A percentile compares a stretch with the other conserved stretches of the same genome.
Evolutionary conservation across 78 protist species (phyloP).

Genomic region (Dictyostelium brefeldianum): DNA sequence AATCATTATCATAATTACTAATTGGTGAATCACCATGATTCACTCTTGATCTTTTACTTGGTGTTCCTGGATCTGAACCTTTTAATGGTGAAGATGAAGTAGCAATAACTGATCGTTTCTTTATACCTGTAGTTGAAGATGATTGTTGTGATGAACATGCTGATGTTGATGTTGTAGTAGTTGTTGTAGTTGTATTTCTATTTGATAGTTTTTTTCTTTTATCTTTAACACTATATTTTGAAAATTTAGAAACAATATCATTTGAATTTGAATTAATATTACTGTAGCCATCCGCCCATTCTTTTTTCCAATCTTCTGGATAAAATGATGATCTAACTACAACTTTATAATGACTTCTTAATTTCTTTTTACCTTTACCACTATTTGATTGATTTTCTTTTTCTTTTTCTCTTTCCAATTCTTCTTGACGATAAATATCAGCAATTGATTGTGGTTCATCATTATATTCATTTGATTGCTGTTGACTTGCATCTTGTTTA

Average conservation of each 20-base stretch:
- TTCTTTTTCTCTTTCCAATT: conserved; percentile 2
- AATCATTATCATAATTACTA: not conserved
- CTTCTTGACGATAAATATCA: not conserved
- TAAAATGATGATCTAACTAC: conserved; percentile 9
- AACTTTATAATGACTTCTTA: not conserved
- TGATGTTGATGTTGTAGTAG: not conserved
- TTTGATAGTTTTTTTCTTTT: not conserved
- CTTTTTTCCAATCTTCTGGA: conserved; percentile 41
- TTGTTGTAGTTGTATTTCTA: not conserved
- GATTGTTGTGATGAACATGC: too few relatives aligned
- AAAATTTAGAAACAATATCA: not conserved
- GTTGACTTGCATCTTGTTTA: not conserved
- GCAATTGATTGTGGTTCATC: not conserved
- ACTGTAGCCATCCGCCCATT: conserved; percentile 26
- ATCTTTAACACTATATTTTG: not conserved
- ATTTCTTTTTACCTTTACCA: not conserved
- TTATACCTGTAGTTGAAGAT: too few relatives aligned
- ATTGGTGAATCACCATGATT: not conserved
- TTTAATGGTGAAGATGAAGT: not conserved
- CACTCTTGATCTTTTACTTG: not conserved
- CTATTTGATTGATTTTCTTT: not conserved
- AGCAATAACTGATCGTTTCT: too few relatives aligned
- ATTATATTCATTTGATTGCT: not conserved
- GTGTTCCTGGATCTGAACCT: not conserved
- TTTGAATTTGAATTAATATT: conserved; percentile 18